These are phyloP conservation scores for Lophiotrema nucula DNA, from an alignment of 495 filamentous ascomycete species.

Conservation along the genomic window DNA sequence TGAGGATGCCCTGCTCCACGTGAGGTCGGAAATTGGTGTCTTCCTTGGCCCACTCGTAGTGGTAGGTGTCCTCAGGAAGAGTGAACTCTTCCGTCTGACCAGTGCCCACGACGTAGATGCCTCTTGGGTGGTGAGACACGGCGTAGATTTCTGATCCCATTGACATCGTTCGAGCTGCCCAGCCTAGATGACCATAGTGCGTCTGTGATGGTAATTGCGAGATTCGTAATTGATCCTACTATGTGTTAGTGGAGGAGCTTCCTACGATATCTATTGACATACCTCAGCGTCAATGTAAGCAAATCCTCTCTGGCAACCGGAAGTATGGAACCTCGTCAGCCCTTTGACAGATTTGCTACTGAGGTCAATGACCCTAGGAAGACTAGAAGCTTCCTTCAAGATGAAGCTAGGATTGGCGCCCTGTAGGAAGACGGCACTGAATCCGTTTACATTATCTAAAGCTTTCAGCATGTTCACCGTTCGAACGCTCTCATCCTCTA, in stretches of 20 bases:
- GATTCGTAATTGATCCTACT: constrained; percentile 58
- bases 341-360: constrained; percentile 61
- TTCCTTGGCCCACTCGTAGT: constrained; percentile 76
- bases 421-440: constrained; percentile 75
- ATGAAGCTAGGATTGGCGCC: constrained; percentile 77
- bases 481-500: constrained; percentile 42
- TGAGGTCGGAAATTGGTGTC: constrained; percentile 63
- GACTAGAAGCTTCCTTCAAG: constrained; percentile 69
- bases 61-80: constrained; percentile 77
- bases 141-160: constrained; percentile 69
- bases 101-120: constrained; percentile 74
- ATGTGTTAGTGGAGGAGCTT: constrained; percentile 21
- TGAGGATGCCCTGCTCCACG: constrained; percentile 64
- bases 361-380: constrained; percentile 71
- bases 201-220: constrained; percentile 63
- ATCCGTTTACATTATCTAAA: constrained; percentile 67
- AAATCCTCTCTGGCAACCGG: constrained; percentile 75
- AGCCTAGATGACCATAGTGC: constrained; percentile 66
- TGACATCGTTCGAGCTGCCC: constrained; percentile 66
- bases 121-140: constrained; percentile 72
- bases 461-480: constrained; percentile 56
- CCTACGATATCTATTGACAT: constrained; percentile 6
- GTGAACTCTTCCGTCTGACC: constrained; percentile 67
- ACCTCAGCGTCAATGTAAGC: constrained; percentile 68
- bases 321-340: constrained; percentile 69